These are phyloP conservation scores for Aspergillus panamensis DNA, from an alignment of 495 filamentous ascomycete genomes.

Conservation along the genomic window DNA sequence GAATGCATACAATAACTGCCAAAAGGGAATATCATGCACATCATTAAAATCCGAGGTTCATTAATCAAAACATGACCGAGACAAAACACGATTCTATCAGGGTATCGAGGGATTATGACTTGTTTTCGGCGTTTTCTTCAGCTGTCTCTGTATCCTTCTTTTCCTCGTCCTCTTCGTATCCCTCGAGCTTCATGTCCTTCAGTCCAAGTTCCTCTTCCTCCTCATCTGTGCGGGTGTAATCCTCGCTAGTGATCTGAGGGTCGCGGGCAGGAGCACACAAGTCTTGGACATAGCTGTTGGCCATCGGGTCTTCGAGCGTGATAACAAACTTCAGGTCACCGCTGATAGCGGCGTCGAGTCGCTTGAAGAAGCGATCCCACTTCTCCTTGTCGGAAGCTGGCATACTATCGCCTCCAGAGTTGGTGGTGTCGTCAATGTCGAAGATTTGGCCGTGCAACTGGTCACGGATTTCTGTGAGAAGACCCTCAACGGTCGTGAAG, in stretches of 20 bases:
- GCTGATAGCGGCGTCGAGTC: constrained; percentile 70
- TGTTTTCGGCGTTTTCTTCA: constrained; percentile 20
- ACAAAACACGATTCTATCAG: constrained; percentile 7
- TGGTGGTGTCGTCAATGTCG: constrained; percentile 56
- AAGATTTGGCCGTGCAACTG: constrained; percentile 85
- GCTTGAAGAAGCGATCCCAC: constrained; percentile 79
- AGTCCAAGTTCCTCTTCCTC: constrained; percentile 91
- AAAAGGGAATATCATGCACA: constrained; percentile 24
- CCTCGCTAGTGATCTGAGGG: constrained; percentile 73
- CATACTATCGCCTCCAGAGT: constrained; percentile 72
- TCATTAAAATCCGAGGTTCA: constrained; percentile 29
- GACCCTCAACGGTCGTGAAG: constrained; percentile 94
- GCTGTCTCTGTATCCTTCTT: constrained; percentile 25
- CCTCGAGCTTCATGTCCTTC: constrained; percentile 87
- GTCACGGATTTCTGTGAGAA: constrained; percentile 88
- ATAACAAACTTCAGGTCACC: constrained; percentile 83
- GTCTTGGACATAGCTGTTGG: constrained; percentile 90
- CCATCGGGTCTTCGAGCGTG: constrained; percentile 81
- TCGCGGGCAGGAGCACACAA: constrained; percentile 68
- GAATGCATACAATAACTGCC: constrained; percentile 21
- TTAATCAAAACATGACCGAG: constrained; percentile 14
- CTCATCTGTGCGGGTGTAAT: constrained; percentile 82
- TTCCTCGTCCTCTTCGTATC: constrained; percentile 62
- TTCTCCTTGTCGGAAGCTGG: constrained; percentile 53
- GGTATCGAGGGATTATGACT: constrained; percentile 23